Evolutionary conservation across 2,329 filamentous ascomycete genomes (phyloP).

Genomic region (Penicillium corylophilum): DNA sequence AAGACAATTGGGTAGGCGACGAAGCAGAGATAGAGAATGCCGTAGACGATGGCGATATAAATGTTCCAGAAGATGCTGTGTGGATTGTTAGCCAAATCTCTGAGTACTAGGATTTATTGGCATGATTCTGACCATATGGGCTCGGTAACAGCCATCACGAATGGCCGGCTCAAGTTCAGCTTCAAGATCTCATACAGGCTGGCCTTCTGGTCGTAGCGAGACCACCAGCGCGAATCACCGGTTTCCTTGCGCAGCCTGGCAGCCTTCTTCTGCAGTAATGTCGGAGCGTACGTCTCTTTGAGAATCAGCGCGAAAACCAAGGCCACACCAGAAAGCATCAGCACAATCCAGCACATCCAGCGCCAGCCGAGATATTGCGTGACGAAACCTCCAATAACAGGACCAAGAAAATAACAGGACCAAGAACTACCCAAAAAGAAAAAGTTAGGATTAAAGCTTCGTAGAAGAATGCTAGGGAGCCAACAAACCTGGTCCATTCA

Average conservation of each 20-base stretch:
- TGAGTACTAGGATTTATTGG: not conserved
- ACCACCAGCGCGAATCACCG: slow-evolving; percentile 72
- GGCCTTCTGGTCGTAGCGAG: slow-evolving; percentile 71
- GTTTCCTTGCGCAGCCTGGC: slow-evolving; percentile 64
- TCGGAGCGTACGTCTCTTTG: slow-evolving; percentile 75
- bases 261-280: slow-evolving; percentile 66
- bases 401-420: slow-evolving; percentile 67
- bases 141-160: slow-evolving; percentile 74
- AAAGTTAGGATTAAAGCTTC: slow-evolving; percentile 1
- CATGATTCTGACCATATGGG: slow-evolving; percentile 69
- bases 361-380: slow-evolving; percentile 72
- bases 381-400: slow-evolving; percentile 78
- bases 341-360: slow-evolving; percentile 79
- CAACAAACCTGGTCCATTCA: slow-evolving; percentile 67
- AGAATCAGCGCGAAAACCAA: slow-evolving; percentile 60
- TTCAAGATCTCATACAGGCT: slow-evolving; percentile 67
- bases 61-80: slow-evolving; percentile 69
- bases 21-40: slow-evolving; percentile 85
- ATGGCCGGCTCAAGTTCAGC: slow-evolving; percentile 73
- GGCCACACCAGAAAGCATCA: slow-evolving; percentile 68
- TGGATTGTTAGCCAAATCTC: not conserved
- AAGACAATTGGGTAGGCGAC: slow-evolving; percentile 88
- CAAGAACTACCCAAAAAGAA: no score
- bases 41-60: slow-evolving; percentile 75
- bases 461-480: not conserved